A percentile compares a stretch with the other conserved stretches of the same genome.
Conservation (phyloP, 345 rosid species). For the Boechera divaricarpa region DNA sequence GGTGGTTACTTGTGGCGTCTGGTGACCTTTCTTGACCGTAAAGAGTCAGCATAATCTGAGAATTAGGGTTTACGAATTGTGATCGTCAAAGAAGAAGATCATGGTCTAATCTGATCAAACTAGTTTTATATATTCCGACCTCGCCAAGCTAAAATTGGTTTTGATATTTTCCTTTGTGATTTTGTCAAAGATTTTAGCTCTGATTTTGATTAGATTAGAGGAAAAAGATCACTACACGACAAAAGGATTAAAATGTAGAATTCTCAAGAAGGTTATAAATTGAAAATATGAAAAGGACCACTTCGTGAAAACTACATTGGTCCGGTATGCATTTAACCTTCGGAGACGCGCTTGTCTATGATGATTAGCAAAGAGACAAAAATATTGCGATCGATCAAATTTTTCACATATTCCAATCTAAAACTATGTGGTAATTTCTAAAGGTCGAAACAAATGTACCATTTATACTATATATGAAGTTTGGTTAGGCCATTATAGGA, state of each 20-base stretch:
- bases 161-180: neutral
- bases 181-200: constrained; percentile 30
- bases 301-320: constrained; percentile 33
- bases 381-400: neutral
- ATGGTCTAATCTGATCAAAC: constrained; percentile 16
- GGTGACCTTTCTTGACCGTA: constrained; percentile 19
- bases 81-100: constrained; percentile 32
- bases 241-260: constrained; percentile 19
- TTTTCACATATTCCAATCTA: neutral
- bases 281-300: constrained; percentile 22
- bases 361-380: neutral
- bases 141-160: neutral
- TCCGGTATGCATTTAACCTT: constrained; percentile 23
- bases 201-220: constrained; percentile 14
- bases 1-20: constrained; percentile 8
- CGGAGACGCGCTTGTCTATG: constrained; percentile 23
- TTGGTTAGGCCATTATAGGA: neutral
- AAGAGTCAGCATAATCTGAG: constrained; percentile 29
- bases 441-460: neutral
- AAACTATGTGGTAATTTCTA: neutral
- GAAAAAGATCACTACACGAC: constrained; percentile 24
- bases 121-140: neutral
- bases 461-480: neutral
- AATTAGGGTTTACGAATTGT: constrained; percentile 18
- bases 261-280: constrained; percentile 33